Base-by-base conservation (phyloP, 2,329 filamentous ascomycete genomes). In the Coccinonectria pachysandricola region DNA sequence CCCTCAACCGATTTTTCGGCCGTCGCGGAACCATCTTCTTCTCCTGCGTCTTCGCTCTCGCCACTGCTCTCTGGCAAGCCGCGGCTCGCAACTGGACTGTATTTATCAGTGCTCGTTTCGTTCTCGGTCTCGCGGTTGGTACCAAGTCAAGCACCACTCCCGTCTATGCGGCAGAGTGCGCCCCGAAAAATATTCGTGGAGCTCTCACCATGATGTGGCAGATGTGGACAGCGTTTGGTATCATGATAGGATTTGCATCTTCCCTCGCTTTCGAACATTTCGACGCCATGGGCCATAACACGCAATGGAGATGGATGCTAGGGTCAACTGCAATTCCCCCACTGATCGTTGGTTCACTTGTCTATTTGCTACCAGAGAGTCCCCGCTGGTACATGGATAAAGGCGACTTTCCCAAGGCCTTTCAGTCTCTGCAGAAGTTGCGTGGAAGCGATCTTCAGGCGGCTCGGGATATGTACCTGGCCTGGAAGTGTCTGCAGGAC, bases 201-300 rank as follows among this genome's bases (percentile, higher is more conserved):
- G 79, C 76, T 8, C 60, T 88, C 7, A 79, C 85, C 36, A 87
- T 88, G 81, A 76, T 75, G 41, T 87, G 81, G 80, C 65, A 53
- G 32, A 47, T 43, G 34, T 49, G 39, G 36, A 50, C 45, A 2
- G 50, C 50, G 11, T 55, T 60, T 8, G 53, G 55, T 3, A 68
- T 53, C 27, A 50, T 50, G 32, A 39, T 64, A 6, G 70, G 70
- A 13, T 68, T 62, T 43, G 58, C 54, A 14, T 64, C 57, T 25
- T 65, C 68, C 62, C 40, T 64, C 64, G 39, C 67, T 54, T 35
- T 70, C 64, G 36, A 67, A 39, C 55, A 71, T 23, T 57, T 57
- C 2, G 65, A 63, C 12, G 37, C 40, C 8, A 64, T 72, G 19
- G 59, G 67, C 12, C 12, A 27, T 24, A 19, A 48, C 23, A 35